Evolutionary conservation across 257 asterid genomes (phyloP).

Genomic region (Scutellaria barbata): DNA sequence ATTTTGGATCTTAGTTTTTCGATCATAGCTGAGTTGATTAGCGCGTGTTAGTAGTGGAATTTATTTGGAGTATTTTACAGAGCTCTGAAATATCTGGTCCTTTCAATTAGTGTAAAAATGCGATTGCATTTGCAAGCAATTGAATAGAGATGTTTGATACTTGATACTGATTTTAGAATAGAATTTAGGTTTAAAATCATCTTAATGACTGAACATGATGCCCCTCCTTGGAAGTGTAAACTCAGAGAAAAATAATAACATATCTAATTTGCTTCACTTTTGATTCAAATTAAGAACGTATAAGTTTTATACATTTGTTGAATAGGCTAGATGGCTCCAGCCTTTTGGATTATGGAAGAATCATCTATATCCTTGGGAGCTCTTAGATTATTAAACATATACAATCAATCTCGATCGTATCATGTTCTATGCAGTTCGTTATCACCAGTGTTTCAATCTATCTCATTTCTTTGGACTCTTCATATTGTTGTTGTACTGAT

Average conservation of each 20-base stretch:
- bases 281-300: not conserved
- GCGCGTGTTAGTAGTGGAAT: too few relatives aligned
- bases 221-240: not conserved
- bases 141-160: not conserved
- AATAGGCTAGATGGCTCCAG: not conserved
- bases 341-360: not conserved
- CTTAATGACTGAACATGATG: not conserved
- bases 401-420: not conserved
- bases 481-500: conserved; percentile 1
- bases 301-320: not conserved
- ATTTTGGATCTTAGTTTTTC: too few relatives aligned
- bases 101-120: too few relatives aligned
- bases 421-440: not conserved
- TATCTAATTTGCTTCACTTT: not conserved
- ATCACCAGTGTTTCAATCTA: not conserved
- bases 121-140: not conserved
- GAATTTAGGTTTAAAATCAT: conserved; percentile 5
- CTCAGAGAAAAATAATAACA: not conserved
- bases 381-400: not conserved
- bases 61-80: too few relatives aligned
- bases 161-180: not conserved
- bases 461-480: not conserved
- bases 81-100: too few relatives aligned
- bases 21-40: too few relatives aligned
- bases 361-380: not conserved